Evolutionary conservation across 768 basidiomycete genomes (phyloP), one percentile per base, ranked within the genome.

Genomic region (Candolleomyces eurysporus): DNA sequence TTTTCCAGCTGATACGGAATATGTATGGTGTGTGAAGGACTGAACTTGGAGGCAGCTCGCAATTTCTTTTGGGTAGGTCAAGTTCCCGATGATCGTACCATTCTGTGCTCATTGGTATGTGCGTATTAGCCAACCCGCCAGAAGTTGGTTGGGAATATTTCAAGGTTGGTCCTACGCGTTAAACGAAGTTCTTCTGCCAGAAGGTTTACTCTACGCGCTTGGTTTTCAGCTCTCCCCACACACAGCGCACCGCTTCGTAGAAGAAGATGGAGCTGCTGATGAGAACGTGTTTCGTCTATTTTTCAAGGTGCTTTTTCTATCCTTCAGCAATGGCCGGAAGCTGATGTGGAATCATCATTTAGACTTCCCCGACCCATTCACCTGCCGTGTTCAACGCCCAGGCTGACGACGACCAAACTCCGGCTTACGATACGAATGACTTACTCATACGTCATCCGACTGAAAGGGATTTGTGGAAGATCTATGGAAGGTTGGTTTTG

Each of bases 381-480:
- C 69, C 67, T 11, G 64, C 69, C 21, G 70, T 78, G 3, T 48
- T 71, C 51, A 79, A 80, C 60, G 73, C 69, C 9, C 60, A 63
- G 30, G 63, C 73, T 2, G 68, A 75, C 19, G 74, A 72, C 13
- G 59, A 65, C 5, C 61, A 64, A 5, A 43, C 42, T n/a, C 42
- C 42, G n/a, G 75, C 71, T 1, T 80, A 76, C 60, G 72, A 75
- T 19, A 79, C 78, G 0, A 73, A 68, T 39, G 81, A 81, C 59
- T 70, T 82, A 0, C 56, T 83, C 11, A 49, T 73, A 22, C 73
- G 66, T 7, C 80, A 83, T 64, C 79, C 81, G 5, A 72, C 71
- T 0, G 74, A 76, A 19, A 68, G 66, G 2, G 66, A 67, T 1
- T 63, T 73, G 31, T 81, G 72, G 70, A 75, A 68, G 57, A 64